Evolutionary conservation across 192 early-diverging fungal genomes (phyloP), one percentile per base, ranked within the genome.

Genomic region (Coemansia sp.): DNA sequence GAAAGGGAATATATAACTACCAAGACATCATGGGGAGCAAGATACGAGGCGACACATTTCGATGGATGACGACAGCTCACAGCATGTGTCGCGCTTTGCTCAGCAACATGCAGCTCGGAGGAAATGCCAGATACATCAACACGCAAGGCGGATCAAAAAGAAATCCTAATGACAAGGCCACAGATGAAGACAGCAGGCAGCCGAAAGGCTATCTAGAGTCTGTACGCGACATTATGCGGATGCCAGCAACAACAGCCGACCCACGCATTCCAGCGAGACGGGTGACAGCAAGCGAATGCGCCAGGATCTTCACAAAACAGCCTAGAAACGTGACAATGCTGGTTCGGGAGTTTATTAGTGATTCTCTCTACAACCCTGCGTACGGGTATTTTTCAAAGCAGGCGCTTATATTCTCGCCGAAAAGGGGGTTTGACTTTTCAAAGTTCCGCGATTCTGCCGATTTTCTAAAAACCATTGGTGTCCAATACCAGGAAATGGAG

Each of bases 321-420:
- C 92, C 89, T 0, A 73, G 68, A 23, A 81, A 82, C 33, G 82
- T 81, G 28, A 86, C 84, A 49, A 92, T 94, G 90, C 81, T 92
- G 26, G 81, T 87, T 7, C 79, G 96, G 25, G 94, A 98, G 66
- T 97, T 95, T 79, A 96, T 99, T 66, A 87, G 96, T 73, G 87
- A 97, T 71, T 89, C 93, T 39, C 89, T 99, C 10, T 99, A 99
- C 82, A 92, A 99, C 77, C 94, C 94, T 7, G 68, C 88, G 59
- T 98, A 98, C 74, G 97, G 97, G 3, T 99, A 99, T 83, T 99
- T 99, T 82, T 94, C 94, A 10, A 94, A 93, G 65, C 91, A 96
- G 59, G 97, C 94, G 23, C 84, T 87, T 15, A 92, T 94, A 28
- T 92, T 91, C 59, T 91, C 89, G 18, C 85, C 86, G 2, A 77